phyloP scores from a whole-genome alignment of 306 rosid species.

The Cucumis melo region DNA sequence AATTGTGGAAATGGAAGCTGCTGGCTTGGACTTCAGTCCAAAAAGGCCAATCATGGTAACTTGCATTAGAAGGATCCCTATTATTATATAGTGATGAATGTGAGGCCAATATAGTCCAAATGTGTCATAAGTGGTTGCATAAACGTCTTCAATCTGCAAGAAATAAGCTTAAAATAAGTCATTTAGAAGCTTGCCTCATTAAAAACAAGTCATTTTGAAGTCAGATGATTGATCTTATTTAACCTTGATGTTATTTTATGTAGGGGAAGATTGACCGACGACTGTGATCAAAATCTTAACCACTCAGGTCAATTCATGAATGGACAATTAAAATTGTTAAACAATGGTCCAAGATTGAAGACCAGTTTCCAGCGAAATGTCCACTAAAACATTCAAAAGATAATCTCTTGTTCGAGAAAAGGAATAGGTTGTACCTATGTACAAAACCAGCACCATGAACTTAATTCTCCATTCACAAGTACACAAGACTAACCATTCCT shows the following conservation, averaged over 20 bases:
- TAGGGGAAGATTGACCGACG: not conserved
- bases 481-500: not conserved
- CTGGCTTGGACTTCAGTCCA: slow-evolving; percentile 70
- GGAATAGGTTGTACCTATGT: not conserved
- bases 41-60: slow-evolving; percentile 86
- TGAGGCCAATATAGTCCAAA: slow-evolving; percentile 83
- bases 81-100: slow-evolving; percentile 64
- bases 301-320: not conserved
- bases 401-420: not conserved
- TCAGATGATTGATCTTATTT: not conserved
- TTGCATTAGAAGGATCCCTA: slow-evolving; percentile 74
- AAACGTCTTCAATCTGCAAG: slow-evolving; percentile 75
- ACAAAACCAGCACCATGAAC: not conserved
- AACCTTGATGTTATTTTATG: not conserved
- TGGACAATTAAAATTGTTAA: not conserved
- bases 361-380: not conserved
- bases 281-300: not conserved
- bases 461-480: not conserved
- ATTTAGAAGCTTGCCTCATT: not conserved
- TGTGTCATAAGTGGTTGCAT: slow-evolving; percentile 61
- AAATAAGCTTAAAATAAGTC: not conserved
- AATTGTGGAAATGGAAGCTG: slow-evolving; percentile 68
- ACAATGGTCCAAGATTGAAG: not conserved
- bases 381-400: not conserved
- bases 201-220: not conserved